Base-by-base conservation (phyloP, 2,329 filamentous ascomycete genomes). In the Aspergillus floridensis region DNA sequence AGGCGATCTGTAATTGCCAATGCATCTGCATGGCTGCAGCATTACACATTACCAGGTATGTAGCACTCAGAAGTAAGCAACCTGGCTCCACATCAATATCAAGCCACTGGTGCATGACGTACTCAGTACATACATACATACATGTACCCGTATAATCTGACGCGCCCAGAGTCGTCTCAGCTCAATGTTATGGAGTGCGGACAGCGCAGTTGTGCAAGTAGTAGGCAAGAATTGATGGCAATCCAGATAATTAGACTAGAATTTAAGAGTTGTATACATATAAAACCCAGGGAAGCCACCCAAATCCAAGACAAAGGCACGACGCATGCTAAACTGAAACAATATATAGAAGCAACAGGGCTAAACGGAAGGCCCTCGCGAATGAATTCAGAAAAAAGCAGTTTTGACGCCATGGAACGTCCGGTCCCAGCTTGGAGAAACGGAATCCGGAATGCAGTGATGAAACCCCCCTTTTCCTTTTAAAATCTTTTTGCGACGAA, bases 211-310 rank as follows among this genome's bases (percentile, higher is more conserved):
- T 16, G 11, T 44, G 32, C n/a, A 44, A 19, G 7, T 16, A 44
- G 6, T 19, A 14, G 26, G 29, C 11, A 22, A 48, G n/a, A 41
- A 47, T 32, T 21, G 31, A 16, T 48, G 24, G 19, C 41, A n/a
- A 47, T 35, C 29, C 19, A 35, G n/a, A 16, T 19, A 32, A 55
- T 55, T 55, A 55, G 24, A 55, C 53, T 55, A 48, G 53, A 55
- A 55, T 55, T 31, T 55, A 55, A 35, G 31, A 16, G 21, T 31
- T 46, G 22, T 55, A 47, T 55, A 55, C 52, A 52, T 10, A 22
- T 16, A 12, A 46, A 31, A 31, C 12, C 16, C 22, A 55, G 41
- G 41, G 16, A 11, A 35, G 41, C 44, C 41, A 32, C 51, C 51
- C 35, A n/a, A 19, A 8, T n/a, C 44, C 53, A 8, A 29, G 7